Evolutionary conservation across 129 eudicot genomes (phyloP).

Genomic region (Silybum marianum): DNA sequence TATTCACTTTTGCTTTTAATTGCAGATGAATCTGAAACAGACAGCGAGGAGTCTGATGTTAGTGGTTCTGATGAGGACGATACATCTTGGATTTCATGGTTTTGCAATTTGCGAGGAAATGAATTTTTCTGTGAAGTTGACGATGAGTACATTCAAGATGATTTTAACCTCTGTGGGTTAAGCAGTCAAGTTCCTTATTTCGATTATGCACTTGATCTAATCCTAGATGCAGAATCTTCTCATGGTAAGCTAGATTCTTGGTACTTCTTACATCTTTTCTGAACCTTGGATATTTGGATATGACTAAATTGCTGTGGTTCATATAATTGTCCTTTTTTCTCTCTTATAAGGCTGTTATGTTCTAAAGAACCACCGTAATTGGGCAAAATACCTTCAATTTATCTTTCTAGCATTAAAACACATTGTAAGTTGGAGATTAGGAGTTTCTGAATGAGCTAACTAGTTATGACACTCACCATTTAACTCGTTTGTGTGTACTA

Average conservation of each 20-base stretch:
- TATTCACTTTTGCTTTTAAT: conserved; percentile 5
- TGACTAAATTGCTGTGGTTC: background rate
- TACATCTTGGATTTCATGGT: conserved; percentile 93
- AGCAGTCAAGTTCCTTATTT: conserved; percentile 90
- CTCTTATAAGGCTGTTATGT: background rate
- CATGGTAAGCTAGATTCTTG: conserved; percentile 50
- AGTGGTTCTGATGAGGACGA: conserved; percentile 94
- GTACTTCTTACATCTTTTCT: background rate
- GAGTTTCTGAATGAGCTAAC: conserved; percentile 5
- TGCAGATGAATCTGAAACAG: conserved; percentile 89
- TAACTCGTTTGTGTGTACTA: background rate
- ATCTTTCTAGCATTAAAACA: background rate
- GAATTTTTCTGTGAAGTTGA: conserved; percentile 90
- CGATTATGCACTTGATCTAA: conserved; percentile 84
- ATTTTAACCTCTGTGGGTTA: conserved; percentile 81
- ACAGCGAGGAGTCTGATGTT: conserved; percentile 89
- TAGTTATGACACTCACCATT: background rate
- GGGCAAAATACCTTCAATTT: background rate
- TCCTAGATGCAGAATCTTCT: conserved; percentile 83
- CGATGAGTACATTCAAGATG: conserved; percentile 86
- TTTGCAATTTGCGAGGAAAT: conserved; percentile 86
- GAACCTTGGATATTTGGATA: conserved; percentile 18
- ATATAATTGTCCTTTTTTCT: background rate
- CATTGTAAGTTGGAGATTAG: background rate
- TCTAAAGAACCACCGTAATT: background rate